Percentiles rank a stretch among this genome's conserved stretches.
phyloP scores from a whole-genome alignment of 345 rosid species.

The Chamaenerion angustifolium region DNA sequence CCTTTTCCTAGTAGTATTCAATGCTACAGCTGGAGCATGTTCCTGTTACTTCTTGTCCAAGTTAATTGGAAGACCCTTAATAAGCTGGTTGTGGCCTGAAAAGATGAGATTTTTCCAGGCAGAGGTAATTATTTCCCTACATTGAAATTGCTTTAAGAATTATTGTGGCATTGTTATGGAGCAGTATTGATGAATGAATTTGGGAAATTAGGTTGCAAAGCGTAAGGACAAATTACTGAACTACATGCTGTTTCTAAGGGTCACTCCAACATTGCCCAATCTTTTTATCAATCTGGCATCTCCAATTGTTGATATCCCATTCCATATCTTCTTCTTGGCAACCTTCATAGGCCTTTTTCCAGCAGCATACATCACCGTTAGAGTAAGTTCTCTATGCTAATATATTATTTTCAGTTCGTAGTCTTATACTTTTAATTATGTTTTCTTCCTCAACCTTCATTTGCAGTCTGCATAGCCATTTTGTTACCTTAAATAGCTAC shows the following conservation, averaged over 20 bases:
- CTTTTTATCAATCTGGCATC: slow-evolving; percentile 98
- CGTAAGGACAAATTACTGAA: slow-evolving; percentile 84
- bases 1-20: slow-evolving; percentile 72
- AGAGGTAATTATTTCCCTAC: slow-evolving; percentile 39
- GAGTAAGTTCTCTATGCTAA: slow-evolving; percentile 33
- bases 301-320: slow-evolving; percentile 91
- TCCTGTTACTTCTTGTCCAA: slow-evolving; percentile 94
- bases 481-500: too few relatives aligned
- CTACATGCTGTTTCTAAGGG: slow-evolving; percentile 91
- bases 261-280: slow-evolving; percentile 91
- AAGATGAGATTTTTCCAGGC: slow-evolving; percentile 86
- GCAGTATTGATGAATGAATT: slow-evolving; percentile 1
- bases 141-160: background rate
- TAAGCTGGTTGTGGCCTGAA: slow-evolving; percentile 94
- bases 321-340: slow-evolving; percentile 83
- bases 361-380: slow-evolving; percentile 82
- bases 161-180: background rate
- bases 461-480: too few relatives aligned
- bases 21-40: slow-evolving; percentile 90
- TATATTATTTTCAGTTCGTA: too few relatives aligned
- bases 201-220: slow-evolving; percentile 55
- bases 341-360: slow-evolving; percentile 86
- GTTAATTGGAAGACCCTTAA: slow-evolving; percentile 83
- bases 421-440: too few relatives aligned
- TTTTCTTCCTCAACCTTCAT: too few relatives aligned